phyloP scores from a whole-genome alignment of 192 early-diverging fungal species.

The Linnemannia zychae region DNA sequence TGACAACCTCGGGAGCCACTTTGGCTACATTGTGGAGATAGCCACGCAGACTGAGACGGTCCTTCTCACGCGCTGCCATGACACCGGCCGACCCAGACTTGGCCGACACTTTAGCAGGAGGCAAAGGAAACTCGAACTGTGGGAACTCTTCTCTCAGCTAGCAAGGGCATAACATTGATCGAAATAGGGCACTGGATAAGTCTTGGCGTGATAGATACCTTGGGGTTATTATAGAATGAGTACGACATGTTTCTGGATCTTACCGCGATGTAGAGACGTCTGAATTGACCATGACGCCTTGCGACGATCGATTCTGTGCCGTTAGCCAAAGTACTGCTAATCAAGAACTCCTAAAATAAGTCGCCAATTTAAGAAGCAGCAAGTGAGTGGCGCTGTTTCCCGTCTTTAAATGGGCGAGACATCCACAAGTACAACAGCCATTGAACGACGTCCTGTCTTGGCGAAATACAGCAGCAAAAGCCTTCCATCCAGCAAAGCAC shows the following conservation, averaged over 20 bases:
- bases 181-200: background rate
- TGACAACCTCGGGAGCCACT: slow-evolving; percentile 35
- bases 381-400: background rate
- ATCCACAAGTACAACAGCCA: background rate
- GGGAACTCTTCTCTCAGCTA: slow-evolving; percentile 62
- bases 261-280: slow-evolving; percentile 59
- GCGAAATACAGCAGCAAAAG: background rate
- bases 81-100: slow-evolving; percentile 29
- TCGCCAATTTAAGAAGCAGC: background rate
- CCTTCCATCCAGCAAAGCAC: no score
- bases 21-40: slow-evolving; percentile 58
- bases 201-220: background rate
- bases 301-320: slow-evolving; percentile 56
- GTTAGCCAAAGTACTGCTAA: slow-evolving; percentile 41
- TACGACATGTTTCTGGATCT: background rate
- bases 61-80: slow-evolving; percentile 61
- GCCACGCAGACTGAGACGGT: slow-evolving; percentile 61
- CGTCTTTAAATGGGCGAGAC: background rate
- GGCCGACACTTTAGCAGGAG: slow-evolving; percentile 56
- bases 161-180: background rate
- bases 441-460: background rate
- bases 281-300: slow-evolving; percentile 62
- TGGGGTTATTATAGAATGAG: no score
- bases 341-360: slow-evolving; percentile 58
- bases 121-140: slow-evolving; percentile 58